Base-by-base conservation (phyloP, 495 filamentous ascomycete species). In the Niebla homalea region DNA sequence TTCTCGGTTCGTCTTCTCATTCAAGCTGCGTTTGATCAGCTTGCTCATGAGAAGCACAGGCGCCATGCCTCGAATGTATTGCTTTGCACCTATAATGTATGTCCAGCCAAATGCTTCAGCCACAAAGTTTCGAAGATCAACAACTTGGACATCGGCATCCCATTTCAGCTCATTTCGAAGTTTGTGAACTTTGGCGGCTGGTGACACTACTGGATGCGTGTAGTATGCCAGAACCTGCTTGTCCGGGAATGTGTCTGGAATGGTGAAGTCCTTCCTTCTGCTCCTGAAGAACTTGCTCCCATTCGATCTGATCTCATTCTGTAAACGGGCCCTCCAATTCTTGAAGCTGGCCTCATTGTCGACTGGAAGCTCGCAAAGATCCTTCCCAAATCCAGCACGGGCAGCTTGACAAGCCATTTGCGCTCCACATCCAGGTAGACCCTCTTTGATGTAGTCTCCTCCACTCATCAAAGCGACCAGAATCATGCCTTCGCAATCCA, bases 401-500 rank as follows among this genome's bases (percentile, higher is more conserved):
- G 92, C 89, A 48, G 94, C 94, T 57, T 95, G 85, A 51, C 84
- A 89, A 3, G 93, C 89, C 3, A 85, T 69, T 59, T 87, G 94
- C 46, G 85, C 78, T 10, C 93, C 93, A 56, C 87, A 96, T 36
- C 83, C 81, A 0, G 85, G 81, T 16, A 99, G 80, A 0, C 93
- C 93, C 47, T 85, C 87, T 2, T 92, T 88, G 10, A 89, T 66
- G 57, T 99, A 99, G 64, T 99, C 93, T 6, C 92, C 92, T 10
- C 93, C 92, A 60, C 87, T 94, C 74, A 99, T 89, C 62, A 99
- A 70, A 0, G 93, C 93, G 35, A 99, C 81, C 14, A 99, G 62
- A 36, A 97, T 81, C 90, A 99, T 96, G 2, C 89, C 92, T 48
- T 89, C 78, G 38, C 81, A 74, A 57, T 88, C 83, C 22, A 99